Conservation (phyloP, 805 yeast species). For the Ogataea saltuana region DNA sequence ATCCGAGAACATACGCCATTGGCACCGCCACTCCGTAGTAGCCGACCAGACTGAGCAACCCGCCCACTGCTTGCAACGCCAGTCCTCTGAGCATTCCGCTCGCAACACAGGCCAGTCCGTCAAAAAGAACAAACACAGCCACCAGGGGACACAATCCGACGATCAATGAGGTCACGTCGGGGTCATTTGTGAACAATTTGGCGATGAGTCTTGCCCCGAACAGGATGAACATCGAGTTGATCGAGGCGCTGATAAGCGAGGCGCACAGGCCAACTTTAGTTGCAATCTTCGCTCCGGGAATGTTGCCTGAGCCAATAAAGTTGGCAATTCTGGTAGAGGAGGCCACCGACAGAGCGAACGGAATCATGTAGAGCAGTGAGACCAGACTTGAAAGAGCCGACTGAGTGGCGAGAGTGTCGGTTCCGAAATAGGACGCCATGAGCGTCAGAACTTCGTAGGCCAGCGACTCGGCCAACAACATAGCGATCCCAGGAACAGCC, state of each 20-base stretch:
- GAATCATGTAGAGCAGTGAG: conserved; percentile 52
- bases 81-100: conserved; percentile 75
- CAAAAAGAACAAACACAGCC: conserved; percentile 65
- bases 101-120: conserved; percentile 69
- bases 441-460: conserved; percentile 60
- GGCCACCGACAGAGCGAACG: conserved; percentile 60
- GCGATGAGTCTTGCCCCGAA: conserved; percentile 53
- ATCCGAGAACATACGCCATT: conserved; percentile 59
- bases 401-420: conserved; percentile 56
- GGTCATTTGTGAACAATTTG: conserved; percentile 59
- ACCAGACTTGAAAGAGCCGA: conserved; percentile 54
- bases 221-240: conserved; percentile 48
- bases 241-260: conserved; percentile 35
- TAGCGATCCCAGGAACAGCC: conserved; percentile 54
- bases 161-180: conserved; percentile 54
- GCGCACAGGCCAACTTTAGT: conserved; percentile 43
- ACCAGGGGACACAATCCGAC: conserved; percentile 60
- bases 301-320: conserved; percentile 46
- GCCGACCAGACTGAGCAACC: conserved; percentile 63
- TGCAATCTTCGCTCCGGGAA: conserved; percentile 38
- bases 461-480: conserved; percentile 57
- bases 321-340: conserved; percentile 58
- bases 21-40: conserved; percentile 76
- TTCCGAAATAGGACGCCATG: conserved; percentile 53
- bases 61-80: conserved; percentile 75